Conservation (phyloP, 2,329 filamentous ascomycete genomes). For the Fusarium sororula region DNA sequence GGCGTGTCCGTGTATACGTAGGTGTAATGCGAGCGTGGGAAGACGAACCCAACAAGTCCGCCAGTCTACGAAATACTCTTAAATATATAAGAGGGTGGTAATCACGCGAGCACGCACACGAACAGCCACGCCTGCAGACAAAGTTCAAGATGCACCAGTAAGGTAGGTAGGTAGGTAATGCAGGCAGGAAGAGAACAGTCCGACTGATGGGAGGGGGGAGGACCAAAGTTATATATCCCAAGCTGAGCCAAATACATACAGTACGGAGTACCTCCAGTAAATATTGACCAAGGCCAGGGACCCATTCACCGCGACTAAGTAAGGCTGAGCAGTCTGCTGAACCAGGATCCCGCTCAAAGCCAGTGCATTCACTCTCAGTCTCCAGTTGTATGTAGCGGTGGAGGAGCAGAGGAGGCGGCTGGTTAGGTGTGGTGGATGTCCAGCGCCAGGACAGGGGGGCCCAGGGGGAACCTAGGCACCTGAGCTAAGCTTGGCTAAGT, state of each 20-base stretch:
- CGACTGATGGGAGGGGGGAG: constrained; percentile 22
- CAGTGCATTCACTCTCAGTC: constrained; percentile 8
- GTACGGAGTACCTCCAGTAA: constrained; percentile 25
- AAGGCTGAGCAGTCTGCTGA: constrained; percentile 41
- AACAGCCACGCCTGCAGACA: constrained; percentile 31
- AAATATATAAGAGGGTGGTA: constrained; percentile 23
- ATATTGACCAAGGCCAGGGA: constrained; percentile 31
- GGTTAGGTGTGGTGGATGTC: constrained; percentile 39
- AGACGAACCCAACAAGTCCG: constrained; percentile 13
- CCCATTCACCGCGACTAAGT: constrained; percentile 39
- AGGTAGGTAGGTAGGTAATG: constrained; percentile 11
- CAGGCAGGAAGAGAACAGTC: constrained; percentile 1
- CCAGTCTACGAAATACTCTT: constrained; percentile 35
- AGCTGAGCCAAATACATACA: constrained; percentile 18
- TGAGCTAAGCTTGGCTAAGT: constrained; percentile 30
- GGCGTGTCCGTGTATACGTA: constrained; percentile 22
- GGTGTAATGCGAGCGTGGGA: constrained; percentile 12
- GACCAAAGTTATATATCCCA: constrained; percentile 41
- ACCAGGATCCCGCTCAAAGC: constrained; percentile 31
- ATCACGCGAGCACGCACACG: constrained; percentile 42
- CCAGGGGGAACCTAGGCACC: constrained; percentile 29
- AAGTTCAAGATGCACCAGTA: constrained; percentile 23
- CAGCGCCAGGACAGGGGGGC: constrained; percentile 29
- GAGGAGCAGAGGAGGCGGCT: constrained; percentile 16
- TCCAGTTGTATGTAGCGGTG: constrained; percentile 32